A percentile compares a stretch with the other conserved stretches of the same genome.
Conservation (phyloP, 345 rosid genomes). For the Physaria fendleri region DNA sequence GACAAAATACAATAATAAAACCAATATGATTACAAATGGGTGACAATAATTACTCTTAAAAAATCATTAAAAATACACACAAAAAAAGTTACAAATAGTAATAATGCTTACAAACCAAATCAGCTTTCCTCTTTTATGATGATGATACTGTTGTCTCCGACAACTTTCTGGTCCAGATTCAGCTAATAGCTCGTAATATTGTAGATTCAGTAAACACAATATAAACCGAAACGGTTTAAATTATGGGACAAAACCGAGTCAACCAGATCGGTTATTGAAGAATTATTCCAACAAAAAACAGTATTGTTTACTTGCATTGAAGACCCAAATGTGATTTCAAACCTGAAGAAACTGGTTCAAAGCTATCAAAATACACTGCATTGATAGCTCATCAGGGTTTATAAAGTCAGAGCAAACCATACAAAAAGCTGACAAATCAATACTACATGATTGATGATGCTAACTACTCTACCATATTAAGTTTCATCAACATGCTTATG, state of each 20-base stretch:
- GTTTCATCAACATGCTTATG: not conserved
- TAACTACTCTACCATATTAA: not conserved
- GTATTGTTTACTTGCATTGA: slow-evolving; percentile 42
- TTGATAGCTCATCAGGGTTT: slow-evolving; percentile 90
- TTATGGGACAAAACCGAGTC: not conserved
- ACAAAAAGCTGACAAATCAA: not conserved
- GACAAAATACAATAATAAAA: slow-evolving; percentile 4
- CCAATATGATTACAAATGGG: slow-evolving; percentile 12
- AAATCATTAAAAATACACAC: not conserved
- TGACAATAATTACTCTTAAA: slow-evolving; percentile 11
- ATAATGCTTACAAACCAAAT: slow-evolving; percentile 10
- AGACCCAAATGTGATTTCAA: not conserved
- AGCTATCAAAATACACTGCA: slow-evolving; percentile 92
- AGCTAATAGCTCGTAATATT: slow-evolving; percentile 55
- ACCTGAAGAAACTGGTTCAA: slow-evolving; percentile 97
- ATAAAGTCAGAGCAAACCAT: slow-evolving; percentile 36
- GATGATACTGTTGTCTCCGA: slow-evolving; percentile 40
- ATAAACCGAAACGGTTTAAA: not conserved
- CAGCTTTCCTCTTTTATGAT: slow-evolving; percentile 1
- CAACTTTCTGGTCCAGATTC: slow-evolving; percentile 34
- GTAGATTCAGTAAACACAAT: not conserved
- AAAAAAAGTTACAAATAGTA: not conserved
- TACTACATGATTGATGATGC: not conserved
- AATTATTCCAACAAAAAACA: not conserved
- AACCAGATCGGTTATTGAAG: not conserved